Conservation (phyloP, 331 rosid genomes). For the Rhamnella rubrinervis region DNA sequence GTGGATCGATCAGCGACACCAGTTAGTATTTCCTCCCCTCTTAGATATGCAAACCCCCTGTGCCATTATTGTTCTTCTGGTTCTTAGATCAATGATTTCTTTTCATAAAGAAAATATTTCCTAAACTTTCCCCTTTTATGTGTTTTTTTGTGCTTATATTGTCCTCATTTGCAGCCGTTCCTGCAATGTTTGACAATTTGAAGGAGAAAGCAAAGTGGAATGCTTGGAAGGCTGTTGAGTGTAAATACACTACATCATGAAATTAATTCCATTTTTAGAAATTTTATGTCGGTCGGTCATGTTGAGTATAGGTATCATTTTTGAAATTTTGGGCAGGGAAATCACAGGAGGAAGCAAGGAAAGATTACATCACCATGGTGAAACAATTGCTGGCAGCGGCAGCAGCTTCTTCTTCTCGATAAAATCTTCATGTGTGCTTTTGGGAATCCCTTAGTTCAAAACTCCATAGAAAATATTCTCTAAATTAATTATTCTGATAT, state of each 20-base stretch:
- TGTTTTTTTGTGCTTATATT: too few species aligned
- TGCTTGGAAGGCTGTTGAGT: slow-evolving; percentile 98
- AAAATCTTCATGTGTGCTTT: too few species aligned
- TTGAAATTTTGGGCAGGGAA: slow-evolving; percentile 49
- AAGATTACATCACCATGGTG: slow-evolving; percentile 88
- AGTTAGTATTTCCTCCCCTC: slow-evolving; percentile 35
- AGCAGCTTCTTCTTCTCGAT: background rate
- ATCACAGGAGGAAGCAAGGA: slow-evolving; percentile 88
- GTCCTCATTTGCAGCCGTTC: slow-evolving; percentile 61
- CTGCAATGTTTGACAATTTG: slow-evolving; percentile 67
- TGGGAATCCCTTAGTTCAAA: too few species aligned
- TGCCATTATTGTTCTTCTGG: background rate
- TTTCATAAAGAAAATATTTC: too few species aligned
- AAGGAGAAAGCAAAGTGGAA: slow-evolving; percentile 96
- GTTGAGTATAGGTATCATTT: background rate
- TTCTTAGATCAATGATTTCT: background rate
- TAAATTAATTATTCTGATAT: too few species aligned
- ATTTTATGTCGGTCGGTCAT: background rate
- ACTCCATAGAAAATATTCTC: too few species aligned
- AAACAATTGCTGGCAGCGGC: slow-evolving; percentile 60
- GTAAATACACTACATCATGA: slow-evolving; percentile 26
- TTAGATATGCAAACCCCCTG: background rate
- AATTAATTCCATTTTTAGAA: background rate
- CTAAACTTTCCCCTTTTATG: too few species aligned
- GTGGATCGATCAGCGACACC: slow-evolving; percentile 67